phyloP scores from a whole-genome alignment of 371 early-diverging fungal genomes.

The Conidiobolus incongruus region DNA sequence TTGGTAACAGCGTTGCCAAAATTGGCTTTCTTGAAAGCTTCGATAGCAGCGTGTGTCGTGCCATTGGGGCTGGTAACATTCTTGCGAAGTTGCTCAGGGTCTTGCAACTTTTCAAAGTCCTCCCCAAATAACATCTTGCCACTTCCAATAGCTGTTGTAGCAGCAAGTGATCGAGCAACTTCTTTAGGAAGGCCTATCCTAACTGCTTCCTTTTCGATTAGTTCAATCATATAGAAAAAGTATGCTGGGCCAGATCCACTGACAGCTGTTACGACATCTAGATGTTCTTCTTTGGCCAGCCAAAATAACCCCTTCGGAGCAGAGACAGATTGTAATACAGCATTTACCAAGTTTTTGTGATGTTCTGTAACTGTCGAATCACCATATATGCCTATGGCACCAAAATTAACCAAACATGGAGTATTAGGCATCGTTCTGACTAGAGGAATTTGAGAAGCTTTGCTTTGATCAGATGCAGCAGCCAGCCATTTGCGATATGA shows the following conservation, averaged over 20 bases:
- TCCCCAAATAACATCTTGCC: conserved; percentile 64
- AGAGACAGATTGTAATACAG: conserved; percentile 30
- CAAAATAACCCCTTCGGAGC: conserved; percentile 32
- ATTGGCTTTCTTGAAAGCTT: conserved; percentile 35
- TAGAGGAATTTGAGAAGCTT: conserved; percentile 25
- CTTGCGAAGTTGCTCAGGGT: conserved; percentile 47
- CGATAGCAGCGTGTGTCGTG: conserved; percentile 78
- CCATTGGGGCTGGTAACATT: conserved; percentile 88
- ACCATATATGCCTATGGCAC: conserved; percentile 70
- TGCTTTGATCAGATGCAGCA: no score
- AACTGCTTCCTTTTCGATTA: conserved; percentile 63
- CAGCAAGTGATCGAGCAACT: conserved; percentile 50
- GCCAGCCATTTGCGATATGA: conserved; percentile 51
- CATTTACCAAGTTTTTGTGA: no score
- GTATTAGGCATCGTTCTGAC: conserved; percentile 91
- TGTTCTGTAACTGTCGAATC: conserved; percentile 21
- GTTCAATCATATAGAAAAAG: conserved; percentile 79
- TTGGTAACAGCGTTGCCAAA: conserved; percentile 25
- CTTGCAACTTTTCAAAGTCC: conserved; percentile 5
- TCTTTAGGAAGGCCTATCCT: conserved; percentile 51
- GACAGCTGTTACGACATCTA: conserved; percentile 77
- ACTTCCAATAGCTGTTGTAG: conserved; percentile 78
- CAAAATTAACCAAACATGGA: conserved; percentile 66
- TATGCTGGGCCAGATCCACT: conserved; percentile 85
- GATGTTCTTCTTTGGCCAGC: conserved; percentile 47